Percentiles rank a stretch among this genome's conserved stretches.
These are phyloP conservation scores for Thelonectria blattea DNA, from an alignment of 2,329 filamentous ascomycete genomes.

Conservation along the genomic window DNA sequence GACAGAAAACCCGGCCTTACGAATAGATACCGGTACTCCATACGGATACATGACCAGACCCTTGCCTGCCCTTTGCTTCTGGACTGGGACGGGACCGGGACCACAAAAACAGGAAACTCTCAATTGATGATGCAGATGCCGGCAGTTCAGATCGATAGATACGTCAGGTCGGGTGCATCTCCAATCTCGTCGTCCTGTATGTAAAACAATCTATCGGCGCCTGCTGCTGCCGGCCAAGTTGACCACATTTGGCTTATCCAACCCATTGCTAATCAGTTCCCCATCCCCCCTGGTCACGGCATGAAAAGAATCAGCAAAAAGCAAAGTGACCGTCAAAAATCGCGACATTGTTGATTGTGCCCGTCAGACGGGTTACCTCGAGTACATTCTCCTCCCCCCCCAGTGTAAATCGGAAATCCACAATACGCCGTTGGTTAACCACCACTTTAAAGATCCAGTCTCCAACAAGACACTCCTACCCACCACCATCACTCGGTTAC, in stretches of 20 bases:
- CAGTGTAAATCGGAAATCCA: constrained; percentile 14
- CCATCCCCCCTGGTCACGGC: not conserved
- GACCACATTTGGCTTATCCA: constrained; percentile 1
- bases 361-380: constrained; percentile 7
- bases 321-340: constrained; percentile 7
- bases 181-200: not conserved
- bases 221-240: constrained; percentile 1
- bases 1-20: not conserved
- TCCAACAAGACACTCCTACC: constrained; percentile 3
- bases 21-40: too few relatives aligned
- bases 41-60: too few relatives aligned
- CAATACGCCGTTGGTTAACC: constrained; percentile 21
- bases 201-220: not conserved
- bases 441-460: constrained; percentile 14
- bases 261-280: constrained; percentile 1
- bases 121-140: constrained; percentile 4
- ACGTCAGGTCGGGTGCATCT: not conserved
- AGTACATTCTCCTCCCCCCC: constrained; percentile 22
- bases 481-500: not conserved
- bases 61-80: not conserved
- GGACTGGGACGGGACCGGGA: not conserved
- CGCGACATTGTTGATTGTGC: constrained; percentile 11
- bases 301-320: not conserved
- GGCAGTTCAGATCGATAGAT: constrained; percentile 14
- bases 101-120: not conserved